Conservation (phyloP, 257 asterid species). For the Eucommia ulmoides region DNA sequence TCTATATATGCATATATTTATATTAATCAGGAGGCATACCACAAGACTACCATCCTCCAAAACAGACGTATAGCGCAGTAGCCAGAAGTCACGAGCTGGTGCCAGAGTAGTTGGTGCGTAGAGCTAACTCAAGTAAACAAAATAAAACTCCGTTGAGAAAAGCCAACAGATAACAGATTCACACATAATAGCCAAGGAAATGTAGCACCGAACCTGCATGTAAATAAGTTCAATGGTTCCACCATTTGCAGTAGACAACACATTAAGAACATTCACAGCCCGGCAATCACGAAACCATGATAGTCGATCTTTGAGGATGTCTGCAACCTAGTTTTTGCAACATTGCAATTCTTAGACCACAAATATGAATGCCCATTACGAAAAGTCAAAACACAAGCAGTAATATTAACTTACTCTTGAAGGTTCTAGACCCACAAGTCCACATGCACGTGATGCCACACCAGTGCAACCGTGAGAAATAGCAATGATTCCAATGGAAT, state of each 20-base stretch:
- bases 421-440: constrained; percentile 94
- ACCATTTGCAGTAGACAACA: constrained; percentile 78
- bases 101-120: constrained; percentile 44
- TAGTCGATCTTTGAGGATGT: constrained; percentile 88
- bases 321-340: constrained; percentile 57
- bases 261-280: constrained; percentile 78
- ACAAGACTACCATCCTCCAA: constrained; percentile 99
- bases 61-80: constrained; percentile 81
- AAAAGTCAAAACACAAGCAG: neutral
- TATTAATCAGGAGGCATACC: constrained; percentile 26
- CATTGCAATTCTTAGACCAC: neutral
- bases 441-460: constrained; percentile 98
- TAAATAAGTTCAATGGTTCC: constrained; percentile 94
- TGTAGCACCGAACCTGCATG: constrained; percentile 57
- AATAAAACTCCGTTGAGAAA: neutral
- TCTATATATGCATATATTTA: neutral
- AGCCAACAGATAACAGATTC: neutral
- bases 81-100: constrained; percentile 74
- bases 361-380: neutral
- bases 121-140: constrained; percentile 32
- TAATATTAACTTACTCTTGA: constrained; percentile 49
- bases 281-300: constrained; percentile 98
- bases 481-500: constrained; percentile 52
- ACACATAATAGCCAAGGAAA: neutral
- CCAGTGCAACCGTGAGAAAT: constrained; percentile 54